phyloP scores from a whole-genome alignment of 2,329 filamentous ascomycete species.

The Hypoxylon sp. region DNA sequence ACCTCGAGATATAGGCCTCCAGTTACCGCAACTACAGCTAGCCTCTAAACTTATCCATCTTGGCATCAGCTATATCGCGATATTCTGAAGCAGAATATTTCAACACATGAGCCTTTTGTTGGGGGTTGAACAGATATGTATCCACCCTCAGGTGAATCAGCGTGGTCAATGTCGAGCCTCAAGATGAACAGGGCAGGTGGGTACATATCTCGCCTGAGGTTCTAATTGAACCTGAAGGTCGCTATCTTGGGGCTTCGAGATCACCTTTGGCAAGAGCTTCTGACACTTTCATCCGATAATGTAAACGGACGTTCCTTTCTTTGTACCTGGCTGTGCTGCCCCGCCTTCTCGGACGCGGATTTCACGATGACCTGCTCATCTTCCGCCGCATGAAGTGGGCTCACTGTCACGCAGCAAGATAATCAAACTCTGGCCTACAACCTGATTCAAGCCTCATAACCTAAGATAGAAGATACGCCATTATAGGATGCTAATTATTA shows the following conservation, averaged over 20 bases:
- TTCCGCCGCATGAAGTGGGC: background rate
- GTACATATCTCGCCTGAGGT: background rate
- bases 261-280: background rate
- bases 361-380: background rate
- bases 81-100: background rate
- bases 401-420: background rate
- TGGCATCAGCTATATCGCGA: background rate
- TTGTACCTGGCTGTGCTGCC: background rate
- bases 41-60: background rate
- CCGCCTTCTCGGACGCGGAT: background rate
- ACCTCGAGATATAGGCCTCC: background rate
- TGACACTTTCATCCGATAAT: background rate
- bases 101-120: background rate
- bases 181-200: background rate
- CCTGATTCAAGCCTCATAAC: background rate
- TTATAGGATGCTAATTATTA: no score
- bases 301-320: background rate
- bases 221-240: background rate
- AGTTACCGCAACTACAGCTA: background rate
- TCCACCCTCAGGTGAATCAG: background rate
- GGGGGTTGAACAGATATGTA: background rate
- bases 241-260: background rate
- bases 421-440: background rate
- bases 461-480: no score
- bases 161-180: background rate